Base-by-base conservation (phyloP, 352 stramenopile species). In the Phytophthora pisi region DNA sequence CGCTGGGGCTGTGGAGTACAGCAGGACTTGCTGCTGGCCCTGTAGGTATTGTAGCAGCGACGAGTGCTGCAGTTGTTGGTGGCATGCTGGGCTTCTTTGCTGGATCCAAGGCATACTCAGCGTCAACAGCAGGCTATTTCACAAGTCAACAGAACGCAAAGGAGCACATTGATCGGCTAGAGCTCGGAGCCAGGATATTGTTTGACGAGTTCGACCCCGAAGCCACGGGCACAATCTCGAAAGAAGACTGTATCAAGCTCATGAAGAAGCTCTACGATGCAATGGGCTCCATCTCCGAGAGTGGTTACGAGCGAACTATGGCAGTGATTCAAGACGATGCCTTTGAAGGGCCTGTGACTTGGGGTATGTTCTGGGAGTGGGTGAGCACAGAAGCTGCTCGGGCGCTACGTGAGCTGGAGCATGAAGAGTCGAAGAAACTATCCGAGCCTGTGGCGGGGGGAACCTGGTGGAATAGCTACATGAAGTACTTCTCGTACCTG, bases 291-390 rank as follows among this genome's bases (percentile, higher is more conserved):
- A 83, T 93, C 8, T 90, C 82, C 0, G 81, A 91, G 56, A 76
- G 70, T 50, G 82, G 81, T 0, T 93, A 91, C 62, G 74, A 90
- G 50, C 65, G 73, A 5, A 84, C 86, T 0, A 74, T 92, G 24
- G 65, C 70, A 4, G 79, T 91, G 30, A 74, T 93, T 30, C 61
- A 86, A 66, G 77, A 84, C n/a, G 78, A 88, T 20, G 38, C 59
- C 0, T 91, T 91, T 65, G 66, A 90, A 56, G 86, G 82, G 0
- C 82, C 82, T 0, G 82, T 95, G 34, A 82, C 82, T n/a, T 96
- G 89, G 89, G 51, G 77, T 0, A 91, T 92, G 81, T 96, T 94
- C 61, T 96, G 87, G 87, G 81, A 92, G 56, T 96, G 86, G 85
- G 89, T 96, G 26, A 96, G 89, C 55, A 82, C 81, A 0, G 86